phyloP scores from a whole-genome alignment of 2,329 filamentous ascomycete species.

The Chrysosporium queenslandicum region DNA sequence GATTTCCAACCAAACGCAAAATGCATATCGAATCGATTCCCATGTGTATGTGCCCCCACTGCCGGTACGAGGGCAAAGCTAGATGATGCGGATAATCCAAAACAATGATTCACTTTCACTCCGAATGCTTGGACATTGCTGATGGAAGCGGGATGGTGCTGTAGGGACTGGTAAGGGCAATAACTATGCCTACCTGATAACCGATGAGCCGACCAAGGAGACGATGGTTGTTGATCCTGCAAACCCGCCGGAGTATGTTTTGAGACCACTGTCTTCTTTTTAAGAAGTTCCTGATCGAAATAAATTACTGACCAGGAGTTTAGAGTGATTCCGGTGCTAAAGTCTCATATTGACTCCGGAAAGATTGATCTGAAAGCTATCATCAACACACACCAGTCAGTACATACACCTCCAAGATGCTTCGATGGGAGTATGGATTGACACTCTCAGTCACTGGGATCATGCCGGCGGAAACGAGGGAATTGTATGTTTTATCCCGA shows the following conservation, averaged over 20 bases:
- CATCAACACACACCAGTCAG: slow-evolving; percentile 94
- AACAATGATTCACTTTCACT: background rate
- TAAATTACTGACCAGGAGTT: background rate
- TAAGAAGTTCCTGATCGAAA: background rate
- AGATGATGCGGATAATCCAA: background rate
- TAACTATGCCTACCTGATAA: slow-evolving; percentile 46
- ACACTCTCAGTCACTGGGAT: slow-evolving; percentile 64
- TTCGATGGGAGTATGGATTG: background rate
- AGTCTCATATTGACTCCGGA: slow-evolving; percentile 59
- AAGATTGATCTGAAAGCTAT: slow-evolving; percentile 78
- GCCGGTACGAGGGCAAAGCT: background rate
- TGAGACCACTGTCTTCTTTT: background rate
- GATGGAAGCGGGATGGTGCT: background rate
- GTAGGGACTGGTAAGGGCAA: slow-evolving; percentile 29
- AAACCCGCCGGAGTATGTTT: slow-evolving; percentile 41
- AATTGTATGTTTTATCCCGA: slow-evolving; percentile 72
- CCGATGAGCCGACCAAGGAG: slow-evolving; percentile 41
- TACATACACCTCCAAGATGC: slow-evolving; percentile 10
- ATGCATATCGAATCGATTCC: slow-evolving; percentile 47
- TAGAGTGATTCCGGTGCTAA: slow-evolving; percentile 55
- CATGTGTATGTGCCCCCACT: slow-evolving; percentile 38
- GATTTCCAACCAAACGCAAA: slow-evolving; percentile 18
- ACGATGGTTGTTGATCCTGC: slow-evolving; percentile 45
- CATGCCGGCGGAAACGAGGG: slow-evolving; percentile 86
- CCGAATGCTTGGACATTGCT: background rate